Conservation (phyloP, 352 stramenopile genomes). For the Pythium myriotylum region DNA sequence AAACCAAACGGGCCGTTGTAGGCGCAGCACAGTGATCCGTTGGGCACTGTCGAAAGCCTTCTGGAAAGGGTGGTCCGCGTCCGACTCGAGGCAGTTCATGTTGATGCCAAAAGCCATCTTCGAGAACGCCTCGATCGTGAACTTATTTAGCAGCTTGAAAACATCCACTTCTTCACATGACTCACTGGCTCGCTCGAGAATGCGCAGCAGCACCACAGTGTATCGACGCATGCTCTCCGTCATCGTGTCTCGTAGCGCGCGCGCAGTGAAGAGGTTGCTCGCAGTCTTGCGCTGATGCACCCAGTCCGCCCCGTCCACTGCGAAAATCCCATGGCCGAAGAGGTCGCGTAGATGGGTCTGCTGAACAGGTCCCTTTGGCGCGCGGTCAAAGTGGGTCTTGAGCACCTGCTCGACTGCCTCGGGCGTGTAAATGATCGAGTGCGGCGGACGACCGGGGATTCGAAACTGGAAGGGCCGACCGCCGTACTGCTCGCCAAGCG, state of each 20-base stretch:
- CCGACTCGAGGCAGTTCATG: slow-evolving; percentile 20
- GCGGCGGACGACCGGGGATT: slow-evolving; percentile 26
- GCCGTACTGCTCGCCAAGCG: slow-evolving; percentile 32
- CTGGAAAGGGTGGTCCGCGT: slow-evolving; percentile 30
- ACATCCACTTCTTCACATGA: slow-evolving; percentile 32
- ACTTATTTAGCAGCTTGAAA: slow-evolving; percentile 39
- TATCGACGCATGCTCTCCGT: slow-evolving; percentile 29
- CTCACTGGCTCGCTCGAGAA: slow-evolving; percentile 24
- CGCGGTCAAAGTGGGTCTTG: slow-evolving; percentile 28
- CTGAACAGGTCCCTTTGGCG: slow-evolving; percentile 17
- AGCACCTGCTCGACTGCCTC: slow-evolving; percentile 25
- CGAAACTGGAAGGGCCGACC: slow-evolving; percentile 35
- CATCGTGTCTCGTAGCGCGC: neutral
- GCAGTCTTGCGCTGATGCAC: slow-evolving; percentile 52
- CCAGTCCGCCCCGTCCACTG: slow-evolving; percentile 31
- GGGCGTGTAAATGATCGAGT: slow-evolving; percentile 27
- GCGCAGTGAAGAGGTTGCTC: slow-evolving; percentile 44
- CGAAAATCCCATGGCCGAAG: slow-evolving; percentile 28
- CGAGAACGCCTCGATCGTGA: slow-evolving; percentile 55
- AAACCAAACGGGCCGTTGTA: slow-evolving; percentile 37
- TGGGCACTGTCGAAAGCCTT: slow-evolving; percentile 45
- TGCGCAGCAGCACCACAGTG: slow-evolving; percentile 15
- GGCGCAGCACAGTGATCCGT: slow-evolving; percentile 31
- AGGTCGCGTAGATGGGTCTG: slow-evolving; percentile 16
- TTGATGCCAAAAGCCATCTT: slow-evolving; percentile 46